These are phyloP conservation scores for Orbilia brochopaga DNA, from an alignment of 2,329 filamentous ascomycete genomes.

Conservation along the genomic window DNA sequence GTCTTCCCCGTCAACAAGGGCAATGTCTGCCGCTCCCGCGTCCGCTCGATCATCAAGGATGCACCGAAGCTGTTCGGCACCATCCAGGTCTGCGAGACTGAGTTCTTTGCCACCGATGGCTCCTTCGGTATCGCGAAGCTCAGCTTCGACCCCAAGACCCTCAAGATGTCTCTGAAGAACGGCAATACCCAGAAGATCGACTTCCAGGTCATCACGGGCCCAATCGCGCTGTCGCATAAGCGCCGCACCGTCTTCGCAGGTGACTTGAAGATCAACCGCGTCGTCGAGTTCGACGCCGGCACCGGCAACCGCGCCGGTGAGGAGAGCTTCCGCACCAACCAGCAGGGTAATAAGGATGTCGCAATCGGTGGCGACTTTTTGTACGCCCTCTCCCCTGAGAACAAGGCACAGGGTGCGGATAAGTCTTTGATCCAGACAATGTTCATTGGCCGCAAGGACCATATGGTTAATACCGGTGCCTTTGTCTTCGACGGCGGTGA, in stretches of 20 bases:
- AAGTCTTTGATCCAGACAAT: conserved; percentile 39
- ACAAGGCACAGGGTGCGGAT: conserved; percentile 17
- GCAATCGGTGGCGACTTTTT: conserved; percentile 63
- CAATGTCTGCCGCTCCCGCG: conserved; percentile 22
- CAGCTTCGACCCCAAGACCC: conserved; percentile 57
- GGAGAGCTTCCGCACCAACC: conserved; percentile 57
- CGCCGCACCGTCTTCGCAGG: conserved; percentile 66
- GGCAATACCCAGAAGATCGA: conserved; percentile 60
- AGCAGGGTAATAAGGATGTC: conserved; percentile 66
- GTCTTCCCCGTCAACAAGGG: conserved; percentile 19
- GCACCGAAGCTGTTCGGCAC: conserved; percentile 67
- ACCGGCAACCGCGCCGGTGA: conserved; percentile 58
- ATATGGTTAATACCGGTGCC: conserved; percentile 21
- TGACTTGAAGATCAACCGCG: conserved; percentile 63
- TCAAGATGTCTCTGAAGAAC: conserved; percentile 56
- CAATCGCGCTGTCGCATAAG: conserved; percentile 62
- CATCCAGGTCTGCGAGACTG: conserved; percentile 60
- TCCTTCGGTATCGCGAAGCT: conserved; percentile 66
- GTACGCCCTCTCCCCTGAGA: conserved; percentile 62
- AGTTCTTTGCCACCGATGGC: conserved; percentile 66
- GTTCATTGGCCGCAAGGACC: conserved; percentile 24
- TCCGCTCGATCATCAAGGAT: conserved; percentile 57
- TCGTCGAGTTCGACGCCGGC: conserved; percentile 66
- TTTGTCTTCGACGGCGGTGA: conserved; percentile 29
- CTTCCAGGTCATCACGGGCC: conserved; percentile 66